phyloP scores from a whole-genome alignment of 1,139 yeast genomes.

The Wickerhamiella infanticola region DNA sequence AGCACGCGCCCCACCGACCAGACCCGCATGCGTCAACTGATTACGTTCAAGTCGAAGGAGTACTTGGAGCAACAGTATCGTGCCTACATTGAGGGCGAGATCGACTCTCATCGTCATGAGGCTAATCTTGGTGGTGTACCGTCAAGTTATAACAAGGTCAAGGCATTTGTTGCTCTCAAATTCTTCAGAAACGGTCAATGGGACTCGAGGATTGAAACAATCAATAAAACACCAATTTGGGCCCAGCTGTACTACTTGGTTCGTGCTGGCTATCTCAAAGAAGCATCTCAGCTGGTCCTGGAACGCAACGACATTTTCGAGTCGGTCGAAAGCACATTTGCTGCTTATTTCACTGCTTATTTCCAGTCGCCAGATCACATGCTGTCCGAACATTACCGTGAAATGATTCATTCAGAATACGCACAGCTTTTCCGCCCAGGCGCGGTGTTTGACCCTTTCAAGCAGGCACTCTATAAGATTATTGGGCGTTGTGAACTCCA shows the following conservation, averaged over 20 bases:
- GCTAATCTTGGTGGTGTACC: conserved; percentile 47
- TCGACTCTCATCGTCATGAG: conserved; percentile 44
- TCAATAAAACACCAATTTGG: conserved; percentile 86
- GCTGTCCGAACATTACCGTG: conserved; percentile 52
- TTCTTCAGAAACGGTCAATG: conserved; percentile 30
- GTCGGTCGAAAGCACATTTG: conserved; percentile 74
- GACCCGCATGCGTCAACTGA: background rate
- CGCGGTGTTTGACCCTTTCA: conserved; percentile 68
- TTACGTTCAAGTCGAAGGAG: conserved; percentile 8
- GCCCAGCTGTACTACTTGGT: conserved; percentile 71
- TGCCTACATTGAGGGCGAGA: conserved; percentile 57
- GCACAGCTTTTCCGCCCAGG: conserved; percentile 65
- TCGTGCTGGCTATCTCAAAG: conserved; percentile 68
- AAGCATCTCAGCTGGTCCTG: conserved; percentile 49
- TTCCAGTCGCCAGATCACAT: conserved; percentile 40
- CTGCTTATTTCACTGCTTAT: conserved; percentile 60
- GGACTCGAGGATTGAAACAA: conserved; percentile 39
- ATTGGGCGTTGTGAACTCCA: conserved; percentile 76
- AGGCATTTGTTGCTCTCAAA: conserved; percentile 41
- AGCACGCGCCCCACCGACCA: background rate
- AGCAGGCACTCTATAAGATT: conserved; percentile 78
- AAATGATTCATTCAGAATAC: conserved; percentile 64
- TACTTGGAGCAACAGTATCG: conserved; percentile 66
- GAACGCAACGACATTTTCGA: conserved; percentile 47
- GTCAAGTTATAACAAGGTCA: conserved; percentile 53